Percentiles rank a stretch among this genome's conserved stretches.
These are phyloP conservation scores for Populus deltoides DNA, from an alignment of 345 rosid species.

Conservation along the genomic window DNA sequence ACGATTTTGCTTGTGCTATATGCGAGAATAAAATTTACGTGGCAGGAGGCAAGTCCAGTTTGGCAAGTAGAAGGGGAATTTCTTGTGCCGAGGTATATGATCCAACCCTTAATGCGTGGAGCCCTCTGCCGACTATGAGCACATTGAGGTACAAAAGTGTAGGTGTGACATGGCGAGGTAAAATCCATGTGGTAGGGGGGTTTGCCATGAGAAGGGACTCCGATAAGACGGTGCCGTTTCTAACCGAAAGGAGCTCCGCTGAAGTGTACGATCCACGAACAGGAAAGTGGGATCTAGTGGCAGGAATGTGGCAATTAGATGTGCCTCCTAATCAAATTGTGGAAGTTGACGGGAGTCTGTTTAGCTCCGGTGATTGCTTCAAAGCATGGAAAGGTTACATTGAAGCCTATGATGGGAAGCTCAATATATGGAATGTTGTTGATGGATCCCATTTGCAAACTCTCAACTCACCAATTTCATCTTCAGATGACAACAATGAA, in stretches of 20 bases:
- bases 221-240: conserved; percentile 24
- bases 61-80: conserved; percentile 26
- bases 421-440: conserved; percentile 51
- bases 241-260: conserved; percentile 49
- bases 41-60: conserved; percentile 49
- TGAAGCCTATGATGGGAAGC: conserved; percentile 38
- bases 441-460: conserved; percentile 37
- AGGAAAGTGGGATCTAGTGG: conserved; percentile 42
- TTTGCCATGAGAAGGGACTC: conserved; percentile 34
- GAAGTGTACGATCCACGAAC: conserved; percentile 40
- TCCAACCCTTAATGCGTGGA: conserved; percentile 36
- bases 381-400: conserved; percentile 62
- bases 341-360: conserved; percentile 29
- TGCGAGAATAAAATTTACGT: conserved; percentile 43
- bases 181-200: conserved; percentile 49
- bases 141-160: conserved; percentile 47
- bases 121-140: conserved; percentile 35
- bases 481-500: background rate
- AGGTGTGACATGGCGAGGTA: conserved; percentile 48
- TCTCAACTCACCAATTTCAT: conserved; percentile 17
- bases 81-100: conserved; percentile 41
- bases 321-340: conserved; percentile 61
- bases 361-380: conserved; percentile 62
- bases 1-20: conserved; percentile 40
- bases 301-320: conserved; percentile 60